Conservation (phyloP, 2,329 filamentous ascomycete genomes). For the Zymoseptoria pseudotritici region DNA sequence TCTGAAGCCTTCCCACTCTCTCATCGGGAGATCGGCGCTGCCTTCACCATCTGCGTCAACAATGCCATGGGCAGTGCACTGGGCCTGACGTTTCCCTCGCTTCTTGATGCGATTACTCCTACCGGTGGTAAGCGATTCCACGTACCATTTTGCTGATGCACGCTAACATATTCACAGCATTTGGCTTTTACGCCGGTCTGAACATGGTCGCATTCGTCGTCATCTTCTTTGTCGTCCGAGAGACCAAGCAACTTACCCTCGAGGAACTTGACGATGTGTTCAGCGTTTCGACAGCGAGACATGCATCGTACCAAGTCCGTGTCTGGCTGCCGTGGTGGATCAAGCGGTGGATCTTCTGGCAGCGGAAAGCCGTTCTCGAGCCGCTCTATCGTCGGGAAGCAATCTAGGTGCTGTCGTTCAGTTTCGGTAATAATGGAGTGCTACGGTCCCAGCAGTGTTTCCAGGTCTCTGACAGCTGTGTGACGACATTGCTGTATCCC, state of each 20-base stretch:
- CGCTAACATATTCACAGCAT: constrained; percentile 21
- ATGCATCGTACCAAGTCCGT: constrained; percentile 4
- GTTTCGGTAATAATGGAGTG: background rate
- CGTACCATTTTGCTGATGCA: no score
- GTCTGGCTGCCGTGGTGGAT: constrained; percentile 6
- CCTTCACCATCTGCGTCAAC: constrained; percentile 25
- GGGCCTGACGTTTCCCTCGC: constrained; percentile 44
- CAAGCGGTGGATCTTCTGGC: constrained; percentile 6
- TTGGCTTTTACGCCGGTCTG: constrained; percentile 53
- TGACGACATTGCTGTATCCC: background rate
- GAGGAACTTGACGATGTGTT: constrained; percentile 44
- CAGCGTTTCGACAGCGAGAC: constrained; percentile 13
- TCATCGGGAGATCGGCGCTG: constrained; percentile 26
- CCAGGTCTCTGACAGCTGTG: background rate
- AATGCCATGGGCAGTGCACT: constrained; percentile 43
- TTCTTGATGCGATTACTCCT: constrained; percentile 41
- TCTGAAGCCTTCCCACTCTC: constrained; percentile 30
- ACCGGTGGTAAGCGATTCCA: constrained; percentile 35
- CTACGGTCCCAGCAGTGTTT: background rate
- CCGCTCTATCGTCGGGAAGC: constrained; percentile 2
- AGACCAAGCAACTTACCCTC: constrained; percentile 40
- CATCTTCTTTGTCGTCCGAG: constrained; percentile 52
- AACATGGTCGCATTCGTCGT: constrained; percentile 55
- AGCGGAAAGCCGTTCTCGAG: background rate
- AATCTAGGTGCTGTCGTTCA: background rate